These are phyloP conservation scores for Nakazawaea wyomingensis DNA, from an alignment of 805 yeast genomes.

Conservation along the genomic window DNA sequence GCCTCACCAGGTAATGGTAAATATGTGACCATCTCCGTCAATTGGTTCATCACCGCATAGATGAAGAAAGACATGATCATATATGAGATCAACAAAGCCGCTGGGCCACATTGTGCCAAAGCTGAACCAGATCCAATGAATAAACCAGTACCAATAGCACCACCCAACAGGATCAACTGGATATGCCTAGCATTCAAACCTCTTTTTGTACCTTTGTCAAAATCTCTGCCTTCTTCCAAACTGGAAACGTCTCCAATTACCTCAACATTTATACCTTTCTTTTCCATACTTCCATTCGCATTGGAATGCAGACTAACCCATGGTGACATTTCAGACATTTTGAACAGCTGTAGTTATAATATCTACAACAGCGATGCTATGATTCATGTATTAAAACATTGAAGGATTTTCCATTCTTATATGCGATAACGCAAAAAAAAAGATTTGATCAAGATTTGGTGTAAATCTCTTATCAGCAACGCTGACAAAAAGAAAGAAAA, in stretches of 20 bases:
- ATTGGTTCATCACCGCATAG: constrained; percentile 52
- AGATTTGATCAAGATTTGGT: too few species aligned
- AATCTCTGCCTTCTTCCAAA: constrained; percentile 3
- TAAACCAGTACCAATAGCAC: constrained; percentile 72
- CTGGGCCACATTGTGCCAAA: constrained; percentile 60
- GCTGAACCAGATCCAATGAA: constrained; percentile 65
- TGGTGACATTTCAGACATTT: constrained; percentile 11
- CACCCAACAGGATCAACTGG: constrained; percentile 71
- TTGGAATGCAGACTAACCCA: constrained; percentile 10
- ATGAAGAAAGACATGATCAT: constrained; percentile 57
- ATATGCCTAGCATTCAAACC: constrained; percentile 61
- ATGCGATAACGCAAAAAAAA: too few species aligned
- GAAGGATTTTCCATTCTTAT: not conserved
- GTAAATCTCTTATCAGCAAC: too few species aligned
- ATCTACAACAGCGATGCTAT: not conserved
- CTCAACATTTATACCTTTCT: not conserved
- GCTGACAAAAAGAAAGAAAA: not conserved
- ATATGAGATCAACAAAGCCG: constrained; percentile 52
- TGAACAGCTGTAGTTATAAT: too few species aligned
- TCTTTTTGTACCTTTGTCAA: constrained; percentile 31
- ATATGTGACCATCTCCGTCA: constrained; percentile 61
- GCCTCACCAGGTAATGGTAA: constrained; percentile 36
- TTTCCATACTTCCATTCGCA: not conserved
- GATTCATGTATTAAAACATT: not conserved
- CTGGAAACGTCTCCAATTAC: constrained; percentile 5